phyloP scores from a whole-genome alignment of 2,329 filamentous ascomycete species.

The Fusarium secorum region DNA sequence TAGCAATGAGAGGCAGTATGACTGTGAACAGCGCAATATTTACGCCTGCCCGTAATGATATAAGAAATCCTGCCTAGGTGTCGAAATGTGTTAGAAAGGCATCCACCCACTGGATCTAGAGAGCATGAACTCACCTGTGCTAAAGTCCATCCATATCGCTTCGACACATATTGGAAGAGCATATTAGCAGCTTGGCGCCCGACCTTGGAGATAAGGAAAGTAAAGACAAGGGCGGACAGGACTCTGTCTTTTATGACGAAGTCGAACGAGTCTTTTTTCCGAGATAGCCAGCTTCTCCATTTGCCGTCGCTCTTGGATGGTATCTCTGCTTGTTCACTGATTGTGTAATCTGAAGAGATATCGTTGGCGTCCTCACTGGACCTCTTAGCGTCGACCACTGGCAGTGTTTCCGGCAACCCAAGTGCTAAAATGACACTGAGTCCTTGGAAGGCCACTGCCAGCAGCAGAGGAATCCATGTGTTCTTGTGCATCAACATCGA shows the following conservation, averaged over 20 bases:
- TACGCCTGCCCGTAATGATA: not conserved
- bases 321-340: not conserved
- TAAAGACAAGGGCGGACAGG: not conserved
- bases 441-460: not conserved
- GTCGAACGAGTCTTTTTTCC: not conserved
- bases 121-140: not conserved
- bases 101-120: not conserved
- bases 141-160: constrained; percentile 1
- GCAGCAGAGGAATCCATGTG: not conserved
- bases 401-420: not conserved
- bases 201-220: not conserved
- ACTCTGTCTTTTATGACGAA: not conserved
- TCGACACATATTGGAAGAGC: constrained; percentile 5
- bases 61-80: not conserved
- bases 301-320: not conserved
- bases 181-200: not conserved
- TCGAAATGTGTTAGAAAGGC: not conserved
- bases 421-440: not conserved
- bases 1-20: not conserved
- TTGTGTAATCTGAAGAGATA: not conserved
- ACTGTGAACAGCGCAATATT: not conserved
- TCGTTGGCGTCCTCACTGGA: not conserved
- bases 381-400: not conserved
- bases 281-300: not conserved
- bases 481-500: not conserved